A percentile compares a stretch with the other conserved stretches of the same genome.
Evolutionary conservation across 2,329 filamentous ascomycete species (phyloP).

Genomic region (Dactylellina parvicollis): DNA sequence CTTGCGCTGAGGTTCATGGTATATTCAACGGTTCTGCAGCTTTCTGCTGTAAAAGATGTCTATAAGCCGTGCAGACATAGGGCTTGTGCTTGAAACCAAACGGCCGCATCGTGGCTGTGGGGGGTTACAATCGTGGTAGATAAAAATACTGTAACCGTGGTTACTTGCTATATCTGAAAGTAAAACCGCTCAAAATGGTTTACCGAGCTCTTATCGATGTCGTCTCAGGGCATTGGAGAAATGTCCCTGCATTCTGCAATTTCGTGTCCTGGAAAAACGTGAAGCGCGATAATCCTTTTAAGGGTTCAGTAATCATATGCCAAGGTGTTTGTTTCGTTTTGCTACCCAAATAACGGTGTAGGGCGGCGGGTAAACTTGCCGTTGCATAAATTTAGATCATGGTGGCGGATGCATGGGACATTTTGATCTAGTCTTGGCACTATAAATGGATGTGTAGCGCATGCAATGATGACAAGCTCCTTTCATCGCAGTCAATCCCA

Average conservation of each 20-base stretch:
- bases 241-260: conserved; percentile 10
- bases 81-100: neutral
- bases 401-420: neutral
- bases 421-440: too few species aligned
- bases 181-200: neutral
- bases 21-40: too few species aligned
- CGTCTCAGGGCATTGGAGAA: neutral
- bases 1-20: too few species aligned
- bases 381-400: conserved; percentile 9
- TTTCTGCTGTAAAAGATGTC: too few species aligned
- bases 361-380: conserved; percentile 2
- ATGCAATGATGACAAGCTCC: neutral
- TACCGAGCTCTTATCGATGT: neutral
- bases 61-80: neutral
- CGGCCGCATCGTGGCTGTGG: too few species aligned
- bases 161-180: neutral
- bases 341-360: neutral
- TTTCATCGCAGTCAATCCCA: too few species aligned
- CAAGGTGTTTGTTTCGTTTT: neutral
- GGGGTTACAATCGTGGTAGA: too few species aligned
- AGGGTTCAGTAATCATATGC: conserved; percentile 10
- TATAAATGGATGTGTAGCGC: neutral
- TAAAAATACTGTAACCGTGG: too few species aligned
- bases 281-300: neutral
- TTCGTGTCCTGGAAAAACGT: neutral